Conservation (phyloP, 495 filamentous ascomycete genomes). For the Delitschia confertaspora region DNA sequence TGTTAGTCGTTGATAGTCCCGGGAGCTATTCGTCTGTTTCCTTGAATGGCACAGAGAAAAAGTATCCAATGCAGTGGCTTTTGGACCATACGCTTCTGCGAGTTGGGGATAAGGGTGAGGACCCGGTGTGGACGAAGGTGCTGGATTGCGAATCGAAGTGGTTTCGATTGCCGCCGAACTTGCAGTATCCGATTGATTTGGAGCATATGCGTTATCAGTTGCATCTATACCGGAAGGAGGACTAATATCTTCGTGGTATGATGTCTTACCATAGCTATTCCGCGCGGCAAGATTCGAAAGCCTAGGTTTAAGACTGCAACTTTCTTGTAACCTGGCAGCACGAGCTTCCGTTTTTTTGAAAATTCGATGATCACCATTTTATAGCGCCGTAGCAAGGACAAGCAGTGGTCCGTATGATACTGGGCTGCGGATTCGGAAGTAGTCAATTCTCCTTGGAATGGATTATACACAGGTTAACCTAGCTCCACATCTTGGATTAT, state of each 20-base stretch:
- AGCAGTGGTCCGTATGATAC: too few relatives aligned
- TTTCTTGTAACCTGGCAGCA: too few relatives aligned
- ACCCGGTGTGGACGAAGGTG: slow-evolving; percentile 56
- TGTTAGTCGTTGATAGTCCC: slow-evolving; percentile 87
- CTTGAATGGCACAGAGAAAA: slow-evolving; percentile 50
- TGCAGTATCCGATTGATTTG: slow-evolving; percentile 74
- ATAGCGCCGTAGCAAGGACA: too few relatives aligned
- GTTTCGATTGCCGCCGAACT: slow-evolving; percentile 61
- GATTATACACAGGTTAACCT: too few relatives aligned
- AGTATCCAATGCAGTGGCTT: slow-evolving; percentile 90
- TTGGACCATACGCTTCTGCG: slow-evolving; percentile 69
- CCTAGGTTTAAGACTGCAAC: too few relatives aligned
- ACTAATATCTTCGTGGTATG: slow-evolving; percentile 2
- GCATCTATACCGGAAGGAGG: slow-evolving; percentile 53
- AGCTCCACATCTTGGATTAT: too few relatives aligned
- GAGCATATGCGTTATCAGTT: slow-evolving; percentile 95
- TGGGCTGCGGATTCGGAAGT: too few relatives aligned
- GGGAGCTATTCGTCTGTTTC: slow-evolving; percentile 80
- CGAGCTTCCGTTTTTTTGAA: too few relatives aligned
- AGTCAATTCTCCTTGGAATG: too few relatives aligned
- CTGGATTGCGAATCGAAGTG: slow-evolving; percentile 66
- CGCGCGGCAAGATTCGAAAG: background rate
- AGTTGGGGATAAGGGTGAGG: slow-evolving; percentile 11
- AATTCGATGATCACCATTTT: too few relatives aligned
- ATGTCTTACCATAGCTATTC: background rate